Conservation (phyloP, 768 basidiomycete genomes). For the Rhodotorula diobovata region DNA sequence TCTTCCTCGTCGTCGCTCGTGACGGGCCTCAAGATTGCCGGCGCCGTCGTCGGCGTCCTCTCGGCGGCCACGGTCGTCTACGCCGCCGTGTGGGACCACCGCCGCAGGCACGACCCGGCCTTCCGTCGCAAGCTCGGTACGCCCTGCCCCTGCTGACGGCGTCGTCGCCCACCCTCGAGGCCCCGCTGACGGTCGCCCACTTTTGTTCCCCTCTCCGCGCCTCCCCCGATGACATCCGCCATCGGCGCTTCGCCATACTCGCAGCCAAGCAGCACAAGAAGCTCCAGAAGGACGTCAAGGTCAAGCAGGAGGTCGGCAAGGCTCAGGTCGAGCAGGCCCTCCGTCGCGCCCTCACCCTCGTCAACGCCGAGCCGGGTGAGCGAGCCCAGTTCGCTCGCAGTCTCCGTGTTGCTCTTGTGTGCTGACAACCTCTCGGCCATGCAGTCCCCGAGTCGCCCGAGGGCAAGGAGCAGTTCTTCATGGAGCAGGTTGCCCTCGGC, state of each 20-base stretch:
- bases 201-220: not conserved
- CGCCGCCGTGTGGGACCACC: conserved; percentile 81
- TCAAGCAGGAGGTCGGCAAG: conserved; percentile 46
- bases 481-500: conserved; percentile 79
- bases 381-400: not conserved
- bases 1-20: conserved; percentile 15
- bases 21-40: conserved; percentile 21
- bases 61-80: conserved; percentile 58
- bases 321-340: conserved; percentile 63
- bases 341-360: conserved; percentile 49
- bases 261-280: conserved; percentile 90
- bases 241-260: not conserved
- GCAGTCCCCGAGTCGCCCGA: conserved; percentile 61
- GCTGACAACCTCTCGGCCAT: not conserved
- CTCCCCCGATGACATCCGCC: too few relatives aligned
- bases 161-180: too few relatives aligned
- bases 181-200: not conserved
- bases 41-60: conserved; percentile 44
- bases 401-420: not conserved
- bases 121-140: conserved; percentile 85
- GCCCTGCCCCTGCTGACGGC: conserved; percentile 45
- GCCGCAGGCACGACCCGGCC: conserved; percentile 73
- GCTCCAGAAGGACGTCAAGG: conserved; percentile 62
- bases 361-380: conserved; percentile 63
- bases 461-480: conserved; percentile 83